A percentile compares a stretch with the other conserved stretches of the same genome.
These are phyloP conservation scores for Lichenothelia convexa DNA, from an alignment of 495 filamentous ascomycete species.

Conservation along the genomic window DNA sequence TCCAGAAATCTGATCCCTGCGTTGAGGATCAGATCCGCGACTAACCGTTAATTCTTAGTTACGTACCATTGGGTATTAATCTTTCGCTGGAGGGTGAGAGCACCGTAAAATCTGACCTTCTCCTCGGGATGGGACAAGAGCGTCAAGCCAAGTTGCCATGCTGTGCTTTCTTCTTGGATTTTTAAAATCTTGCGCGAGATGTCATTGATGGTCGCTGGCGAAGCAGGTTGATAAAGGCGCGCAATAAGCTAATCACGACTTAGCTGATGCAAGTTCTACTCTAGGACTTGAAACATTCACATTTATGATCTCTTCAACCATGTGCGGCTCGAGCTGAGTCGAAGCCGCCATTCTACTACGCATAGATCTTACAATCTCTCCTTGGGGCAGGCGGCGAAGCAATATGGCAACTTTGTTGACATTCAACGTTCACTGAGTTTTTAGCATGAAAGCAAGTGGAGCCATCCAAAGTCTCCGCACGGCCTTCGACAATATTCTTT, in stretches of 20 bases:
- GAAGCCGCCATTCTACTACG: no score
- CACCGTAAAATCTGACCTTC: conserved; percentile 81
- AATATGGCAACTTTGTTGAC: no score
- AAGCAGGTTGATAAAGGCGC: conserved; percentile 54
- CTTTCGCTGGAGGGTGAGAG: conserved; percentile 82
- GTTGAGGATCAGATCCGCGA: neutral
- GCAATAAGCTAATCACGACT: conserved; percentile 10
- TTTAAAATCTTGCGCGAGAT: conserved; percentile 61
- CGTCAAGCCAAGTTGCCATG: conserved; percentile 68
- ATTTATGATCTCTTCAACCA: no score
- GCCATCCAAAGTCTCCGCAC: neutral
- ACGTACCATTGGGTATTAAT: conserved; percentile 75
- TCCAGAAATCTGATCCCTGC: no score
- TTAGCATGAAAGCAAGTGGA: neutral
- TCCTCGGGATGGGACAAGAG: conserved; percentile 45
- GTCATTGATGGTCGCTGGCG: conserved; percentile 36
- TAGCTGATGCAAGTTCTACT: no score
- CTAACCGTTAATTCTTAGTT: no score
- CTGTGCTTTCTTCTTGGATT: conserved; percentile 57
- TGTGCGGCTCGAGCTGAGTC: no score
- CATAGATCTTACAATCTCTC: no score
- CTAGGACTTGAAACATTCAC: no score
- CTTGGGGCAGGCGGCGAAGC: no score
- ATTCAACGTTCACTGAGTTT: neutral
- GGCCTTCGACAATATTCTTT: neutral